These are phyloP conservation scores for Aspergillus arachidicola DNA, from an alignment of 2,329 filamentous ascomycete genomes.

Conservation along the genomic window DNA sequence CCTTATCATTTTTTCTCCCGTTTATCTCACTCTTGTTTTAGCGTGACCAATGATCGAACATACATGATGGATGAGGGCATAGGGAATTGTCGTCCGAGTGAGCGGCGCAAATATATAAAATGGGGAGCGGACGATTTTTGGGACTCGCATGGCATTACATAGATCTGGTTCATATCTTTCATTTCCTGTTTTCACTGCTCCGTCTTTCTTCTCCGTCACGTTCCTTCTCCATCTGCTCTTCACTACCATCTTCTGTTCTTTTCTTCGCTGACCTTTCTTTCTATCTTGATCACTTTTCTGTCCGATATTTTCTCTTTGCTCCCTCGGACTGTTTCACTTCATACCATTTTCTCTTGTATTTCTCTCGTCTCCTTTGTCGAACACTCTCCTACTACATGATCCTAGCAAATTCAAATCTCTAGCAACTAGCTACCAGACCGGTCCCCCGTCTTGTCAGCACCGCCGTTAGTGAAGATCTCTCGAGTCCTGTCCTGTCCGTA, in stretches of 20 bases:
- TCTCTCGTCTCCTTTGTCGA: constrained; percentile 35
- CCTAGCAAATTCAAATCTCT: constrained; percentile 36
- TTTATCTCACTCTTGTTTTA: constrained; percentile 41
- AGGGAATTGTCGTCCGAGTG: constrained; percentile 37
- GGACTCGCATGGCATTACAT: constrained; percentile 44
- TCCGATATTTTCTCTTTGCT: constrained; percentile 1
- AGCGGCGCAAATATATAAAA: constrained; percentile 43
- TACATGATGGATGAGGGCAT: constrained; percentile 43
- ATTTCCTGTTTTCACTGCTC: constrained; percentile 20
- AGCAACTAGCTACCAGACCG: constrained; percentile 27
- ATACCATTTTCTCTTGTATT: constrained; percentile 34
- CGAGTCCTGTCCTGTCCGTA: constrained; percentile 21
- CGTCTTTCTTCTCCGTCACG: constrained; percentile 23
- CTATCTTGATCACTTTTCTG: constrained; percentile 15
- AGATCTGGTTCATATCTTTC: constrained; percentile 41
- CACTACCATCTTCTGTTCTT: constrained; percentile 6
- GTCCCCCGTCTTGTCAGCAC: constrained; percentile 12
- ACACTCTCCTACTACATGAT: constrained; percentile 33
- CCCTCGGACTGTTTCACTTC: constrained; percentile 11
- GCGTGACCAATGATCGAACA: constrained; percentile 46
- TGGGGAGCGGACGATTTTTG: constrained; percentile 40
- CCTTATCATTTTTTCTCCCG: constrained; percentile 10
- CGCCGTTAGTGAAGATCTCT: constrained; percentile 9
- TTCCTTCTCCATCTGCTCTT: constrained; percentile 18
- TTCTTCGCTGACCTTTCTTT: constrained; percentile 23